Base-by-base conservation (phyloP, 306 rosid species). In the Calophaca sinica region DNA sequence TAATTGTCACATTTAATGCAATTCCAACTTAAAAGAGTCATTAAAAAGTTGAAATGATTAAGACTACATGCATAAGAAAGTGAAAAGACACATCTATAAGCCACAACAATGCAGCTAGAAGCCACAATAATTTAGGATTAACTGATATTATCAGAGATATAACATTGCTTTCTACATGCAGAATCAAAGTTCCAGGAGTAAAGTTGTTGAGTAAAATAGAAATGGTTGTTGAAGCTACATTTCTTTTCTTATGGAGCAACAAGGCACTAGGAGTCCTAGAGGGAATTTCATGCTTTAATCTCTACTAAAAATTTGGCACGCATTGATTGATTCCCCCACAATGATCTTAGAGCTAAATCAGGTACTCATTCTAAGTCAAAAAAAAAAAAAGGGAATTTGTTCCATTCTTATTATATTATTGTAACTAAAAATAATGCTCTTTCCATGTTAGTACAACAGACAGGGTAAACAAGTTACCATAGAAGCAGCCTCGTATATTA, bases 381-480 rank as follows among this genome's bases (percentile, higher is more conserved):
- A 4, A 4, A 20, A 33, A 48, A 48, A 2, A 20, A n/a, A n/a
- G n/a, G 26, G 41, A 20, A 65, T 46, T 0, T 9, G 28, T 46
- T 59, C 32, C 7, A 41, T 35, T 3, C 5, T 33, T 33, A 33
- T 51, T n/a, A n/a, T n/a, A n/a, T n/a, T 2, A 38, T 49, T 12
- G 49, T 12, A 59, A 20, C 26, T 20, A 20, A 41, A 36, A 49
- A 28, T 5, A 48, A 31, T 33, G 54, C 4, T 33, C 36, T 33
- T 33, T 33, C 4, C 6, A 15, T 3, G 48, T 52, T 36, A 20
- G 26, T 33, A 33, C 4, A 3, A n/a, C n/a, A n/a, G n/a, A 53
- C 35, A 74, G 70, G 68, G 81, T 1, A 76, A 75, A 12, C 1
- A 3, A 33, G 3, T 33, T 82, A 88, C 93, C 87, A 82, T 44